phyloP scores from a whole-genome alignment of 352 stramenopile species.

The Aphanomyces cochlioides region DNA sequence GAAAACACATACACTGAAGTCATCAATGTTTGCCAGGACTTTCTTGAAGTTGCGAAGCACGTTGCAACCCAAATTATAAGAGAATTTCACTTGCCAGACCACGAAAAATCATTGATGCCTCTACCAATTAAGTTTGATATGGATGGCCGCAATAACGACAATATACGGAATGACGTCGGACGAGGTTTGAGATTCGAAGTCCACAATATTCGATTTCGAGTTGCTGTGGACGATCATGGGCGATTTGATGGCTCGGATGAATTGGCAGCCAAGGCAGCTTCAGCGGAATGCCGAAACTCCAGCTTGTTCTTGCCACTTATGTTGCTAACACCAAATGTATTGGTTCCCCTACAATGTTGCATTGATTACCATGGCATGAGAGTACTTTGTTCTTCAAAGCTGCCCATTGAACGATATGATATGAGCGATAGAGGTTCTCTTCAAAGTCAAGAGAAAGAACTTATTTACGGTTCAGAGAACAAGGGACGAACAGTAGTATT shows the following conservation, averaged over 20 bases:
- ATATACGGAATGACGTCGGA: conserved; percentile 44
- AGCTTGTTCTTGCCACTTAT: conserved; percentile 59
- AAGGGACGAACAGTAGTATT: conserved; percentile 74
- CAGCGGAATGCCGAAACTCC: conserved; percentile 77
- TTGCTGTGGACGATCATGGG: conserved; percentile 88
- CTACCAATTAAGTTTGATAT: conserved; percentile 40
- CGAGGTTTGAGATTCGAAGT: conserved; percentile 70
- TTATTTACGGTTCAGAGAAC: conserved; percentile 85
- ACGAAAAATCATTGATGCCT: conserved; percentile 78
- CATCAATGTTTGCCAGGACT: conserved; percentile 83
- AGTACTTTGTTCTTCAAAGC: conserved; percentile 78
- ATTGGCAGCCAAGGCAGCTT: conserved; percentile 75
- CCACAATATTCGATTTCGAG: conserved; percentile 86
- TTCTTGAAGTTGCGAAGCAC: conserved; percentile 67
- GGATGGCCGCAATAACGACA: conserved; percentile 65
- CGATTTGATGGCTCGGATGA: conserved; percentile 89
- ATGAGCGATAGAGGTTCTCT: conserved; percentile 63
- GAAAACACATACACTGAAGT: conserved; percentile 80
- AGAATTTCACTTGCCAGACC: conserved; percentile 69
- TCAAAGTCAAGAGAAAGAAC: conserved; percentile 61
- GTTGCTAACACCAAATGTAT: conserved; percentile 40
- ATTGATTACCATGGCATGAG: conserved; percentile 89
- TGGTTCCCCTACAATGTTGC: conserved; percentile 69
- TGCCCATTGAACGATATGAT: conserved; percentile 69
- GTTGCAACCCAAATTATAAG: conserved; percentile 76